phyloP scores from a whole-genome alignment of 2,329 filamentous ascomycete genomes.

The Thelonectria discophora region DNA sequence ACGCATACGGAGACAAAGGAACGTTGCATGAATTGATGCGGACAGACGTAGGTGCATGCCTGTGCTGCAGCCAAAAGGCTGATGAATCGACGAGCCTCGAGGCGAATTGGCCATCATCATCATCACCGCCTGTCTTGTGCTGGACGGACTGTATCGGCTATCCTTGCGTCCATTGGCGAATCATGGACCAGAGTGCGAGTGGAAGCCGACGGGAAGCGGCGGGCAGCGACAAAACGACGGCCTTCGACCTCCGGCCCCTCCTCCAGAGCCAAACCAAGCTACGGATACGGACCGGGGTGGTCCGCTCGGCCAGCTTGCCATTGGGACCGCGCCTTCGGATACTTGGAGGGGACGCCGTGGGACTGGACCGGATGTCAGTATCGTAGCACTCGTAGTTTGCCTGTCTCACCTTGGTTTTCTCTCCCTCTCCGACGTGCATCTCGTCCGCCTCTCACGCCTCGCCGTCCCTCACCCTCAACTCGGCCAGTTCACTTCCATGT shows the following conservation, averaged over 20 bases:
- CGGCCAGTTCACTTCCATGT: conserved; percentile 16
- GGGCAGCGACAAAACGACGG: conserved; percentile 31
- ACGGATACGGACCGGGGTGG: neutral
- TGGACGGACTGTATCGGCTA: neutral
- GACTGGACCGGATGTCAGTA: conserved; percentile 2
- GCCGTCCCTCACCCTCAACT: conserved; percentile 23
- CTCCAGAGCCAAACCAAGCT: neutral
- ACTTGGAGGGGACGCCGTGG: conserved; percentile 3
- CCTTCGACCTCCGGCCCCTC: conserved; percentile 28
- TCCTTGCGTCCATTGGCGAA: neutral
- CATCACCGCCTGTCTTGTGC: neutral
- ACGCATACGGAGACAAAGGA: conserved; percentile 8
- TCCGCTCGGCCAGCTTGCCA: conserved; percentile 4
- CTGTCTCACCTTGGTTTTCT: conserved; percentile 4
- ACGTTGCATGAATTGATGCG: conserved; percentile 18
- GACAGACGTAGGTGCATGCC: neutral
- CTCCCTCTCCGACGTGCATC: neutral
- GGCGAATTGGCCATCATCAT: neutral
- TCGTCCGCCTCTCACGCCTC: conserved; percentile 8
- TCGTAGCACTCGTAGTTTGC: conserved; percentile 7
- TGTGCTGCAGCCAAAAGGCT: neutral
- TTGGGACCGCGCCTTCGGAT: conserved; percentile 10
- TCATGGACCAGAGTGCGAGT: neutral
- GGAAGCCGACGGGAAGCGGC: conserved; percentile 36
- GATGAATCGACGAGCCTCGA: neutral